Base-by-base conservation (phyloP, 768 basidiomycete species). In the Rhodotorula toruloides region DNA sequence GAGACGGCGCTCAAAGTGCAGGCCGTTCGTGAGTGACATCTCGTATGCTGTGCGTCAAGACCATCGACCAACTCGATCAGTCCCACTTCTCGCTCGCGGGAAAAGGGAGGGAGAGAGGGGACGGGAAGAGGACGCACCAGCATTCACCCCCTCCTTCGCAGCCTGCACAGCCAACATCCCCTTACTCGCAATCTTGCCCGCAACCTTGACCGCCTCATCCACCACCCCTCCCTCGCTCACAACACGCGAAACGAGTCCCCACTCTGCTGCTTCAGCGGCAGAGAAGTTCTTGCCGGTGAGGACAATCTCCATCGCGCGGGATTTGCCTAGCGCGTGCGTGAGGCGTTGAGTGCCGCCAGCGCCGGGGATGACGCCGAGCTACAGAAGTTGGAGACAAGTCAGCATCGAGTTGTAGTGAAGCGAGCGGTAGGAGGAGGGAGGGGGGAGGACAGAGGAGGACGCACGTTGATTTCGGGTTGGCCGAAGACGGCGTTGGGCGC, bases 281-380 rank as follows among this genome's bases (percentile, higher is more conserved):
- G 82, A 79, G 74, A 96, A 83, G 68, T 80, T 87, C 40, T 89
- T 85, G 7, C 94, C 93, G 0, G 93, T 96, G 53, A 97, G 82
- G 49, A 90, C 84, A 77, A 97, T 80, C 76, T 98, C 94, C 94
- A 97, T 98, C 22, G 92, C 83, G 68, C 89, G 85, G 14, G 90
- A 90, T 79, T 96, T 97, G 49, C 94, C 94, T 70, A 97, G 83
- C 16, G 87, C 82, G 68, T 82, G 85, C 21, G 89, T 84, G 59
- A 98, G 85, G 48, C 93, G 87, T 75, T 98, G 93, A 3, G 91
- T 90, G 9, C 93, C 93, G 37, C 93, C 94, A 14, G 88, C 91
- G 6, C 93, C 93, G 22, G 93, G 92, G 75, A 97, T 96, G 67
- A 90, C 86, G 58, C 92, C 94, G 37, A 97, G 83, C 65, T 70